phyloP scores from a whole-genome alignment of 1,284 basidiomycete genomes.

The Ceratobasidium sp. region DNA sequence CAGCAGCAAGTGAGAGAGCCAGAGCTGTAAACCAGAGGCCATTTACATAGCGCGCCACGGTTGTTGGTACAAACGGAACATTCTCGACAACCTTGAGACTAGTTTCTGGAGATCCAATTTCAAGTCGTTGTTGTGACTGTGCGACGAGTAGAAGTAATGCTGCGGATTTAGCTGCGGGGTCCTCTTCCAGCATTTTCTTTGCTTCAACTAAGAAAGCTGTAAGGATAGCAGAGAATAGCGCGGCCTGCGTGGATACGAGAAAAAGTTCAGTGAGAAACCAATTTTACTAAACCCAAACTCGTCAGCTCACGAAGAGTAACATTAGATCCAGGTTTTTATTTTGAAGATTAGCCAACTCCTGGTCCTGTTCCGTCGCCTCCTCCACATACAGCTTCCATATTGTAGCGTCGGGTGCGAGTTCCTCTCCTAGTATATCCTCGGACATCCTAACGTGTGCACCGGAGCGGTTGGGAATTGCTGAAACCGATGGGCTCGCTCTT shows the following conservation, averaged over 20 bases:
- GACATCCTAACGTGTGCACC: slow-evolving; percentile 18
- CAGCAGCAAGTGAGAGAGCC: slow-evolving; percentile 30
- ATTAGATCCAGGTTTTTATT: slow-evolving; percentile 28
- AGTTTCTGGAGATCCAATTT: background rate
- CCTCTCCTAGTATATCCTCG: slow-evolving; percentile 8
- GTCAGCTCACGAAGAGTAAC: slow-evolving; percentile 23
- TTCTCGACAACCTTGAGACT: background rate
- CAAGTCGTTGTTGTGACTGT: slow-evolving; percentile 12
- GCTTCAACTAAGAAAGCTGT: slow-evolving; percentile 37
- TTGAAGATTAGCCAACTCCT: slow-evolving; percentile 19
- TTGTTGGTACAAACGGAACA: background rate
- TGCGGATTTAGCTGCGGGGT: slow-evolving; percentile 4
- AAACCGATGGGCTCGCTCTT: background rate
- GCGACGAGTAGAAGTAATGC: slow-evolving; percentile 21
- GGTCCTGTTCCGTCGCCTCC: slow-evolving; percentile 24
- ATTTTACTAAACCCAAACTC: background rate
- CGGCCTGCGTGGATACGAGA: slow-evolving; percentile 2
- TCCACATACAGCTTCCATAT: slow-evolving; percentile 31
- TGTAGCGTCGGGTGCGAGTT: slow-evolving; percentile 22
- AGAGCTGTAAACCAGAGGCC: slow-evolving; percentile 41
- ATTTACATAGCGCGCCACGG: slow-evolving; percentile 17
- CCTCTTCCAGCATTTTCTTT: slow-evolving; percentile 23
- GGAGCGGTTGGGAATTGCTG: background rate
- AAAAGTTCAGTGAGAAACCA: background rate
- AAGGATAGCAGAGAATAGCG: slow-evolving; percentile 37